Evolutionary conservation across 441 rosid species (phyloP).

Genomic region (Geranium incanum): DNA sequence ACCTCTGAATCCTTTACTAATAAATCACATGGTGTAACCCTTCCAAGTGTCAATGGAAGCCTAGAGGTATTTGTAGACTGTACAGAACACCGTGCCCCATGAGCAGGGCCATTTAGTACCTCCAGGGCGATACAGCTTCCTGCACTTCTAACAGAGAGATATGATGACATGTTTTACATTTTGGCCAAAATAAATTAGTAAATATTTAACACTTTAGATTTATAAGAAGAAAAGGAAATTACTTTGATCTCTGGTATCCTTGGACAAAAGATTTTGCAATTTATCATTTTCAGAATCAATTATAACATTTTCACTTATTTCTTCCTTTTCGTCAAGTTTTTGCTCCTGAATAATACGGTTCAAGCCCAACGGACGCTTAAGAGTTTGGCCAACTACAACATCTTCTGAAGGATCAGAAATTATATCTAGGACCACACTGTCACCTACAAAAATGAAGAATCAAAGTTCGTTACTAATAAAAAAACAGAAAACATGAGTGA

Average conservation of each 20-base stretch:
- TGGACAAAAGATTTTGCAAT: conserved; percentile 27
- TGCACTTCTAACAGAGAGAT: conserved; percentile 71
- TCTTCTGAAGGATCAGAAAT: conserved; percentile 50
- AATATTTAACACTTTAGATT: conserved; percentile 20
- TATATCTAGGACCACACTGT: conserved; percentile 55
- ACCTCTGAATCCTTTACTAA: conserved; percentile 75
- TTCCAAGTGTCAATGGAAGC: conserved; percentile 78
- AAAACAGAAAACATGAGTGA: too few relatives aligned
- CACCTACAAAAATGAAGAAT: conserved; percentile 35
- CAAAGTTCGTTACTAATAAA: conserved; percentile 11
- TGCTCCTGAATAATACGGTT: conserved; percentile 38
- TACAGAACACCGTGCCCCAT: conserved; percentile 46
- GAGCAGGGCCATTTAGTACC: conserved; percentile 76
- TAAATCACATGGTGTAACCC: conserved; percentile 70
- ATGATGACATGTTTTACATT: conserved; percentile 41
- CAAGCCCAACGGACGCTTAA: conserved; percentile 36
- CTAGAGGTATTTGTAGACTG: conserved; percentile 53
- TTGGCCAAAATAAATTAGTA: conserved; percentile 22
- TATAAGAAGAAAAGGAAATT: conserved; percentile 36
- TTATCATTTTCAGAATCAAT: conserved; percentile 31
- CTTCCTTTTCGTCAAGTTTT: conserved; percentile 30
- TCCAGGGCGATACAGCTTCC: conserved; percentile 82
- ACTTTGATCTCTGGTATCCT: conserved; percentile 47
- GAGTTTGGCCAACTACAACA: conserved; percentile 55
- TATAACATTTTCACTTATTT: conserved; percentile 28